Percentiles rank a stretch among this genome's conserved stretches.
Evolutionary conservation across 306 rosid species (phyloP).

Genomic region (Leucaena leucocephala): DNA sequence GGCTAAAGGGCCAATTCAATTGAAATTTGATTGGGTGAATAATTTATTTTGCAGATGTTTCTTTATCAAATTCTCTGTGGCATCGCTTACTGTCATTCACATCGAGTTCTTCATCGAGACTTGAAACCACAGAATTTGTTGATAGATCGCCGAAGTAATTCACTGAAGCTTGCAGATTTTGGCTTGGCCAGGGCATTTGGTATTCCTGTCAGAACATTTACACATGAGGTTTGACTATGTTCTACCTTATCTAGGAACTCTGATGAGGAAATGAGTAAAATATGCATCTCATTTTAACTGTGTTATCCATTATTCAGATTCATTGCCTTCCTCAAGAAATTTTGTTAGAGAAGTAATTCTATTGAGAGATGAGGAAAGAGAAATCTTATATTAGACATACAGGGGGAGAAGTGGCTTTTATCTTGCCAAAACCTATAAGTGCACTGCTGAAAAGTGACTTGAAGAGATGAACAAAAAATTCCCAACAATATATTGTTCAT

Average conservation of each 20-base stretch:
- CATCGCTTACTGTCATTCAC: constrained; percentile 99
- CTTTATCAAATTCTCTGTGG: constrained; percentile 98
- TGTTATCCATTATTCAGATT: neutral
- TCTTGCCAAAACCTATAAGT: neutral
- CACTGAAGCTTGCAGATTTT: constrained; percentile 97
- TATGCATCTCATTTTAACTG: constrained; percentile 9
- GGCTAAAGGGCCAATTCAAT: constrained; percentile 16
- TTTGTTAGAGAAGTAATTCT: neutral
- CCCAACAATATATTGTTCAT: neutral
- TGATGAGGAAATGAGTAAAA: constrained; percentile 26
- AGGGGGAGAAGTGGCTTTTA: neutral
- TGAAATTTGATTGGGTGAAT: constrained; percentile 39
- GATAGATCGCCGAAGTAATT: constrained; percentile 90
- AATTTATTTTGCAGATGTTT: constrained; percentile 76
- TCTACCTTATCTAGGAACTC: constrained; percentile 30
- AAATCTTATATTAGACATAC: neutral
- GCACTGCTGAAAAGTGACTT: neutral
- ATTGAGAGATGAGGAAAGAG: neutral
- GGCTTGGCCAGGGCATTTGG: constrained; percentile 99
- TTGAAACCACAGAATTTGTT: constrained; percentile 95
- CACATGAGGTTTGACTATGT: constrained; percentile 74
- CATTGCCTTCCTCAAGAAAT: neutral
- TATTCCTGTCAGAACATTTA: constrained; percentile 97
- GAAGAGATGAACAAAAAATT: neutral
- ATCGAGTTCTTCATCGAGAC: constrained; percentile 99